Percentiles rank a stretch among this genome's conserved stretches.
phyloP scores from a whole-genome alignment of 2,329 filamentous ascomycete species.

The Graphium sp. region DNA sequence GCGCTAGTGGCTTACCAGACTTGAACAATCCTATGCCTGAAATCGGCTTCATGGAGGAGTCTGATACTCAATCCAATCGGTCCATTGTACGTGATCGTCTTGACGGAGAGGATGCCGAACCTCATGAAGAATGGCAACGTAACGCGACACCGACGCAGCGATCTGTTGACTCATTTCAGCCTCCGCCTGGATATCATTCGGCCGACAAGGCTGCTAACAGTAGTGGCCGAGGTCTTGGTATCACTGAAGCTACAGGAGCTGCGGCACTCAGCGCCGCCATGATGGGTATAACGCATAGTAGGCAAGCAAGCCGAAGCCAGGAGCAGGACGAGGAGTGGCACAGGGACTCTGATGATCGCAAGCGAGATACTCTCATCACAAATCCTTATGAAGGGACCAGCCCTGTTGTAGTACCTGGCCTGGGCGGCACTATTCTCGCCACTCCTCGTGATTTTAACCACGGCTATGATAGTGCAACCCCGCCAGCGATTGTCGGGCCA shows the following conservation, averaged over 20 bases:
- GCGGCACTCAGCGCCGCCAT: constrained; percentile 35
- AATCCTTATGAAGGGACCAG: constrained; percentile 52
- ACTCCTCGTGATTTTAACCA: constrained; percentile 2
- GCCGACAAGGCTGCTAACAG: neutral
- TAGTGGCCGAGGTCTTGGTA: constrained; percentile 17
- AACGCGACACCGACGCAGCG: no score
- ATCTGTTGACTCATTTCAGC: no score
- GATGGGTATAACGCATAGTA: constrained; percentile 27
- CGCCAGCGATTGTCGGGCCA: neutral
- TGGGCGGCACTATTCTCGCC: constrained; percentile 33
- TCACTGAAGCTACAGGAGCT: constrained; percentile 34
- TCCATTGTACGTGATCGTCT: constrained; percentile 66
- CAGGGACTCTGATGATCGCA: constrained; percentile 42
- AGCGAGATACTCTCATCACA: constrained; percentile 48
- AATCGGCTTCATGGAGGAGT: constrained; percentile 46
- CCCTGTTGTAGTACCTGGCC: constrained; percentile 37
- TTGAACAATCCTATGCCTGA: constrained; percentile 59
- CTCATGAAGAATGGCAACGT: constrained; percentile 2
- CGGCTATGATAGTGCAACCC: no score
- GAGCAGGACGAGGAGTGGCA: constrained; percentile 50
- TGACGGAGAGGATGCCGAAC: constrained; percentile 24
- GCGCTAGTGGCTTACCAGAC: constrained; percentile 53
- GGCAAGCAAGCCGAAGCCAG: constrained; percentile 34
- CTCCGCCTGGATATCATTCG: no score
- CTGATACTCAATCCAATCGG: constrained; percentile 66